Conservation (phyloP, 2,329 filamentous ascomycete species). For the Aureobasidium sp. region DNA sequence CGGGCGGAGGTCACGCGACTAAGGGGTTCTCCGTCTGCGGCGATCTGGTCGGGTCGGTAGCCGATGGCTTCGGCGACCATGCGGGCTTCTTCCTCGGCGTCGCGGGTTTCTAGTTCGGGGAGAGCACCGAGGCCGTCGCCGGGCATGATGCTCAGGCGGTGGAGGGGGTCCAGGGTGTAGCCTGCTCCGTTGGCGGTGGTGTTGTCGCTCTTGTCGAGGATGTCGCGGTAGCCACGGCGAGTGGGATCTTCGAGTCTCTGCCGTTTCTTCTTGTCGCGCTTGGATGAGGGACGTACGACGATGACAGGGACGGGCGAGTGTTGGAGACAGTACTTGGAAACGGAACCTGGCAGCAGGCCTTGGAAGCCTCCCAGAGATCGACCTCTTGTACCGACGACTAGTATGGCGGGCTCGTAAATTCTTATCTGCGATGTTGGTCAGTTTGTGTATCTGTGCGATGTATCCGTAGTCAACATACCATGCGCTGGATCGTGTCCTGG, state of each 20-base stretch:
- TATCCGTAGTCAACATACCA: slow-evolving; percentile 51
- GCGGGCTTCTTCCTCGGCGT: slow-evolving; percentile 29
- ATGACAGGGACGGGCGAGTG: slow-evolving; percentile 91
- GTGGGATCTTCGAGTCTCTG: slow-evolving; percentile 73
- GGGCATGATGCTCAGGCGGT: slow-evolving; percentile 40
- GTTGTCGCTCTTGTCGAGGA: slow-evolving; percentile 58
- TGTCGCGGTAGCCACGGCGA: slow-evolving; percentile 68
- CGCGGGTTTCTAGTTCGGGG: slow-evolving; percentile 23
- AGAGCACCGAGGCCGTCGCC: slow-evolving; percentile 31
- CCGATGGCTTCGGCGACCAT: slow-evolving; percentile 36
- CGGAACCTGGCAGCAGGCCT: slow-evolving; percentile 77
- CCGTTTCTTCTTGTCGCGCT: slow-evolving; percentile 81
- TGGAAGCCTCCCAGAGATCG: slow-evolving; percentile 80
- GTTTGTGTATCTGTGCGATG: background rate
- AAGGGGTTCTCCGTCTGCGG: slow-evolving; percentile 24
- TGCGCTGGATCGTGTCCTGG: slow-evolving; percentile 80
- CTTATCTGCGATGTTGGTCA: slow-evolving; percentile 57
- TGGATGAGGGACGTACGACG: slow-evolving; percentile 79
- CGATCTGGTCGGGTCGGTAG: slow-evolving; percentile 20
- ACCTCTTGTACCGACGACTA: slow-evolving; percentile 83
- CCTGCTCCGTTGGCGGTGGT: slow-evolving; percentile 38
- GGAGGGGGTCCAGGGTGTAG: slow-evolving; percentile 45
- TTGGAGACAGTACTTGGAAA: slow-evolving; percentile 91
- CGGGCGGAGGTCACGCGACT: slow-evolving; percentile 24
- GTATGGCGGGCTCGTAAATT: slow-evolving; percentile 83